phyloP scores from a whole-genome alignment of 2,329 filamentous ascomycete species.

The Claviceps spartinae region DNA sequence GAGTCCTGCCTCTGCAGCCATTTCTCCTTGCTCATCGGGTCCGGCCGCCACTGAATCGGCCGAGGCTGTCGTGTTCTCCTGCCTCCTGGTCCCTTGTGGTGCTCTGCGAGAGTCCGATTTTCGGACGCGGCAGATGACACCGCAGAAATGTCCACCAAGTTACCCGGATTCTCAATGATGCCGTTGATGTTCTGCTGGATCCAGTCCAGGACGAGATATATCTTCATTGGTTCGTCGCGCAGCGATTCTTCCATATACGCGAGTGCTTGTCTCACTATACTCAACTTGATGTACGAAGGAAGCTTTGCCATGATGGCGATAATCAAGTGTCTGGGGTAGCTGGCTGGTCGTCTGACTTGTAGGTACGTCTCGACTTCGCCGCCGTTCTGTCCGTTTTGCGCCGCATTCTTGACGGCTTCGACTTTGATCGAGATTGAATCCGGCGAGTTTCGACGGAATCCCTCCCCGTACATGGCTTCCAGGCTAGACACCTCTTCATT shows the following conservation, averaged over 20 bases:
- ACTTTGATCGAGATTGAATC: slow-evolving; percentile 60
- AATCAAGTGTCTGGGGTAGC: slow-evolving; percentile 60
- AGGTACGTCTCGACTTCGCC: slow-evolving; percentile 38
- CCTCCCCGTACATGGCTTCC: slow-evolving; percentile 72
- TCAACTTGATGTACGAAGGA: slow-evolving; percentile 87
- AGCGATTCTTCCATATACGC: slow-evolving; percentile 57
- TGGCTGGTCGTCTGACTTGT: slow-evolving; percentile 57
- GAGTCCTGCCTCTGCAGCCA: slow-evolving; percentile 58
- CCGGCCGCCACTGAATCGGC: slow-evolving; percentile 50
- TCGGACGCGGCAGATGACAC: slow-evolving; percentile 56
- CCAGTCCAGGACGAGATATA: slow-evolving; percentile 86
- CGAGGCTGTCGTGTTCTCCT: slow-evolving; percentile 33
- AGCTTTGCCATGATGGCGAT: slow-evolving; percentile 57
- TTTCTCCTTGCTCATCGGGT: slow-evolving; percentile 45
- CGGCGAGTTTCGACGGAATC: slow-evolving; percentile 46
- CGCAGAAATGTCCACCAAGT: slow-evolving; percentile 69
- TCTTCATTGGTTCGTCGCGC: slow-evolving; percentile 71
- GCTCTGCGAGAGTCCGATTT: slow-evolving; percentile 19
- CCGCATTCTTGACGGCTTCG: slow-evolving; percentile 37
- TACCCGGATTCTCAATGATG: slow-evolving; percentile 78
- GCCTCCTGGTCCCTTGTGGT: slow-evolving; percentile 10
- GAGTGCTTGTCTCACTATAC: slow-evolving; percentile 66
- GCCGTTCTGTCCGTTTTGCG: slow-evolving; percentile 31
- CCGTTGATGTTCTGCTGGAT: slow-evolving; percentile 68
- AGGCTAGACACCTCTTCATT: slow-evolving; percentile 73